Conservation (phyloP, 768 basidiomycete species). For the Termitomyces sp. region DNA sequence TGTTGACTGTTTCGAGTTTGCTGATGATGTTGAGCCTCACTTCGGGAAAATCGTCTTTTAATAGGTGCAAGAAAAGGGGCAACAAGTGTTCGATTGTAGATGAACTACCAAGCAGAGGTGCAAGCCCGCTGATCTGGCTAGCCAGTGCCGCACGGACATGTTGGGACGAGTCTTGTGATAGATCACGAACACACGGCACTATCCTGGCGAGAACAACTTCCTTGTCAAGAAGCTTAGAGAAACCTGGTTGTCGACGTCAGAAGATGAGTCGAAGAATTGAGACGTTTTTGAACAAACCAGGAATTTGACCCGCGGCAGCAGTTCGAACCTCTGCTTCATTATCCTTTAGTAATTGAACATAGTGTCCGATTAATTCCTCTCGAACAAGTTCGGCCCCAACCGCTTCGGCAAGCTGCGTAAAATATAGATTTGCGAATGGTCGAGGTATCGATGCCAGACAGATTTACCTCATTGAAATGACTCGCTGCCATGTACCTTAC, state of each 20-base stretch:
- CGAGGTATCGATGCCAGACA: background rate
- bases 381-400: conserved; percentile 87
- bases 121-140: conserved; percentile 93
- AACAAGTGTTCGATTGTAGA: conserved; percentile 95
- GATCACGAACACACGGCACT: conserved; percentile 91
- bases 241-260: conserved; percentile 49
- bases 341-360: conserved; percentile 91
- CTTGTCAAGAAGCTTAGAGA: conserved; percentile 88
- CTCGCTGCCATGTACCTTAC: conserved; percentile 98
- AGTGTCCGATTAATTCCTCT: conserved; percentile 91
- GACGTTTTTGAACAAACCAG: conserved; percentile 49
- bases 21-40: conserved; percentile 97
- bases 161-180: conserved; percentile 91
- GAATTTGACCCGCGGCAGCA: conserved; percentile 93
- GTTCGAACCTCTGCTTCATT: conserved; percentile 98
- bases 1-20: conserved; percentile 94
- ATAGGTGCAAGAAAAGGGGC: conserved; percentile 90
- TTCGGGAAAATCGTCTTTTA: conserved; percentile 99
- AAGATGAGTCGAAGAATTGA: conserved; percentile 3
- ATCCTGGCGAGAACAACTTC: conserved; percentile 92
- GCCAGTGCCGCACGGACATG: conserved; percentile 97
- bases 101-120: conserved; percentile 89
- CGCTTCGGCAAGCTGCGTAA: conserved; percentile 74
- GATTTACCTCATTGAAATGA: conserved; percentile 89
- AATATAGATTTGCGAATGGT: background rate